These are phyloP conservation scores for Termitomyces sp. DNA, from an alignment of 768 basidiomycete genomes.

Conservation along the genomic window DNA sequence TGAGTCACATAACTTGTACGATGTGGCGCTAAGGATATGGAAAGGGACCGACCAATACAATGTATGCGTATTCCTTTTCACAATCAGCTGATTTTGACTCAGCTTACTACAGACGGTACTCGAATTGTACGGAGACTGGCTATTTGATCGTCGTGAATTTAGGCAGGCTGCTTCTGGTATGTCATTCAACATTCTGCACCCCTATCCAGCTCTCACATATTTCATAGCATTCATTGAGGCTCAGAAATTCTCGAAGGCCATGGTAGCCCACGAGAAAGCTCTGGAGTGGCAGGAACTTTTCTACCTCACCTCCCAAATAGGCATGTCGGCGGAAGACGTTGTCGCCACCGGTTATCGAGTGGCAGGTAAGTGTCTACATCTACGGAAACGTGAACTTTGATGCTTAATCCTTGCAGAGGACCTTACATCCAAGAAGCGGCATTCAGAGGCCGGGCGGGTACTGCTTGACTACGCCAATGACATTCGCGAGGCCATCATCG, in stretches of 20 bases:
- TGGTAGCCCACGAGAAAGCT: slow-evolving; percentile 85
- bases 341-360: slow-evolving; percentile 69
- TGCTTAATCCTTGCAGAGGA: slow-evolving; percentile 53
- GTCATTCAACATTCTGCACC: slow-evolving; percentile 9
- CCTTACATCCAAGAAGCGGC: slow-evolving; percentile 73
- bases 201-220: neutral
- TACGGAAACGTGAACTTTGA: neutral
- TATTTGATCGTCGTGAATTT: slow-evolving; percentile 84
- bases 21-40: slow-evolving; percentile 74
- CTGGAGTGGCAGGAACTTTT: slow-evolving; percentile 92
- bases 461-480: slow-evolving; percentile 82
- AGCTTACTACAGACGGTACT: slow-evolving; percentile 53
- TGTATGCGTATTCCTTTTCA: slow-evolving; percentile 33
- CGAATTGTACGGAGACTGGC: slow-evolving; percentile 78
- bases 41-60: slow-evolving; percentile 56
- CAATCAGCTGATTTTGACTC: neutral
- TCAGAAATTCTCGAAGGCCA: slow-evolving; percentile 59
- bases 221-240: slow-evolving; percentile 72
- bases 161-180: slow-evolving; percentile 78
- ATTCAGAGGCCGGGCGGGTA: slow-evolving; percentile 77
- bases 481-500: slow-evolving; percentile 69
- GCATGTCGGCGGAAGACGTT: slow-evolving; percentile 52
- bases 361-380: slow-evolving; percentile 53
- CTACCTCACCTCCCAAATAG: slow-evolving; percentile 60
- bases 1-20: slow-evolving; percentile 73